Evolutionary conservation across 306 rosid species (phyloP).

Genomic region (Corylus avellana): DNA sequence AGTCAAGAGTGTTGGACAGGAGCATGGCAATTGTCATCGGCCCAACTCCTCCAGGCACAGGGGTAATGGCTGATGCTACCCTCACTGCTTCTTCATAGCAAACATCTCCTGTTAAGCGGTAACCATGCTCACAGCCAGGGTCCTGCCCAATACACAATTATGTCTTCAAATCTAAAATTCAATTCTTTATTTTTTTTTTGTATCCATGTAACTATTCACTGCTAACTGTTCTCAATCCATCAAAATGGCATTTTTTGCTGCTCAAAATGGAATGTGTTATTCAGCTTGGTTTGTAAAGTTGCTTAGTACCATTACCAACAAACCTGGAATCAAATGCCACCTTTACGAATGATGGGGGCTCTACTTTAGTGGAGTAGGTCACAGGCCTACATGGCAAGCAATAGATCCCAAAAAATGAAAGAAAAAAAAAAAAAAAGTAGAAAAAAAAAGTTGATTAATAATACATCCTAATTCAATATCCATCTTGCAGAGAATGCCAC

Average conservation of each 20-base stretch:
- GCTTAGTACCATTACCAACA: neutral
- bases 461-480: neutral
- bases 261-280: too few relatives aligned
- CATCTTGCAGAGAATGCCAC: neutral
- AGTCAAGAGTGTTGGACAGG: slow-evolving; percentile 66
- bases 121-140: slow-evolving; percentile 64
- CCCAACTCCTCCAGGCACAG: slow-evolving; percentile 95
- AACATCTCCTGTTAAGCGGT: slow-evolving; percentile 69
- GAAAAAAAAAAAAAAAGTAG: neutral
- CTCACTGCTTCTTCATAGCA: slow-evolving; percentile 74
- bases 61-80: slow-evolving; percentile 76
- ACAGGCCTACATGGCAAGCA: neutral
- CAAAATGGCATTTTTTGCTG: too few relatives aligned
- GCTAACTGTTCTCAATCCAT: too few relatives aligned
- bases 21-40: slow-evolving; percentile 95
- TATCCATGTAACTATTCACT: too few relatives aligned
- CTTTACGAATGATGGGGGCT: too few relatives aligned
- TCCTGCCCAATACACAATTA: slow-evolving; percentile 45
- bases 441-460: neutral
- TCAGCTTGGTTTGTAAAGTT: neutral
- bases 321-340: neutral
- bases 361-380: neutral
- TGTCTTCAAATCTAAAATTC: neutral
- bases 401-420: neutral
- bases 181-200: too few relatives aligned